Conservation (phyloP, 257 asterid species). For the Solanum lycopersicoides region DNA sequence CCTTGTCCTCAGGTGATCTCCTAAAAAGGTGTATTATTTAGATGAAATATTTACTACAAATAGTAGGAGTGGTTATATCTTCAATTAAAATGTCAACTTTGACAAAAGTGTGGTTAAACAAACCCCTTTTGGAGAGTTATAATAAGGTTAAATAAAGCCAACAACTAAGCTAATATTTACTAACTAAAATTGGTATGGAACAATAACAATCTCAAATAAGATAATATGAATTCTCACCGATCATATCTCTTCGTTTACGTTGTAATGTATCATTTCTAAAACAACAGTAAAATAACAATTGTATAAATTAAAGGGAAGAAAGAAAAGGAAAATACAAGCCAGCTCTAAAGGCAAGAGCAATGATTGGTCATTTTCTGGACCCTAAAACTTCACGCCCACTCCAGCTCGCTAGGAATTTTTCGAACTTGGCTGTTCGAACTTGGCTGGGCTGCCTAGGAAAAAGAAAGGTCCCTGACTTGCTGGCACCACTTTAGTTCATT, state of each 20-base stretch:
- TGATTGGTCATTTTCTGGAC: constrained; percentile 17
- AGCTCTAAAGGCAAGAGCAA: constrained; percentile 13
- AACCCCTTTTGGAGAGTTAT: background rate
- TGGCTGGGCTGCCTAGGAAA: background rate
- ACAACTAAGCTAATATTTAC: background rate
- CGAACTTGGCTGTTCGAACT: background rate
- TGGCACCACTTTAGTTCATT: constrained; percentile 2
- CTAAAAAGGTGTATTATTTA: background rate
- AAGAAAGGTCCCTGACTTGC: constrained; percentile 4
- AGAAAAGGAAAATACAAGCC: constrained; percentile 3
- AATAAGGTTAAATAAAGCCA: background rate
- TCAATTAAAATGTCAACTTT: background rate
- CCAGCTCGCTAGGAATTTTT: constrained; percentile 8
- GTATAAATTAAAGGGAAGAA: background rate
- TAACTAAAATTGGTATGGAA: background rate
- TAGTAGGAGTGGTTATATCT: background rate
- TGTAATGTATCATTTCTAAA: background rate
- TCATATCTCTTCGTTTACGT: background rate
- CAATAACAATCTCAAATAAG: background rate
- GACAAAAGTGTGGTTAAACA: background rate
- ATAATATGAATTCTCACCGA: background rate
- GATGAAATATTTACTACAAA: background rate
- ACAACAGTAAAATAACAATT: background rate
- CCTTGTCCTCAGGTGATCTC: background rate
- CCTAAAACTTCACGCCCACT: constrained; percentile 9